Percentiles rank a stretch among this genome's conserved stretches.
phyloP scores from a whole-genome alignment of 495 filamentous ascomycete species.

The Aspergillus bridgeri region DNA sequence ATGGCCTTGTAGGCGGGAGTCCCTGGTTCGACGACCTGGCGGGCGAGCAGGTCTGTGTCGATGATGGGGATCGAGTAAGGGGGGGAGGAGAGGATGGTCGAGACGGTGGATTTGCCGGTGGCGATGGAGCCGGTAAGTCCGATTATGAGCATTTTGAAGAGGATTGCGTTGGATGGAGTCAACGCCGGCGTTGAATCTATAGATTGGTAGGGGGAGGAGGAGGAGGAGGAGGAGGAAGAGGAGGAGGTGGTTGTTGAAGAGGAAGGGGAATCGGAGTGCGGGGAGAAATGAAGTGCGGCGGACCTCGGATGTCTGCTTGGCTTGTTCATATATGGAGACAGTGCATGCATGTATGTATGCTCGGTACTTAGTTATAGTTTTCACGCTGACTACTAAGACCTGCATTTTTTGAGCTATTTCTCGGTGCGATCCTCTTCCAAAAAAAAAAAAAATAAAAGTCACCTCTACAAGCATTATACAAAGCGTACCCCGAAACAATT shows the following conservation, averaged over 20 bases:
- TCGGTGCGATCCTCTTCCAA: no score
- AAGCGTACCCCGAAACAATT: no score
- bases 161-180: background rate
- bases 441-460: no score
- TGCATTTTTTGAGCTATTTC: no score
- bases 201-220: background rate
- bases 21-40: conserved; percentile 86
- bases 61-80: conserved; percentile 89
- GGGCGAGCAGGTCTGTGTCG: conserved; percentile 90
- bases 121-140: conserved; percentile 97
- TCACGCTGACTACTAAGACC: no score
- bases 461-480: no score
- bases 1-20: conserved; percentile 77
- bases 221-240: background rate
- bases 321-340: no score
- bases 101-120: conserved; percentile 97
- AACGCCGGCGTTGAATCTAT: no score
- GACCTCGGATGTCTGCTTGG: background rate
- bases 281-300: background rate
- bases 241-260: no score
- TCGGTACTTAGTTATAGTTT: no score
- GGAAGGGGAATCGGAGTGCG: conserved; percentile 2
- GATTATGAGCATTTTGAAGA: conserved; percentile 75
- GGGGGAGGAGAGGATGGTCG: conserved; percentile 67
- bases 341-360: no score